Base-by-base conservation (phyloP, 2,329 filamentous ascomycete species). In the Gliomastix tumulicola region DNA sequence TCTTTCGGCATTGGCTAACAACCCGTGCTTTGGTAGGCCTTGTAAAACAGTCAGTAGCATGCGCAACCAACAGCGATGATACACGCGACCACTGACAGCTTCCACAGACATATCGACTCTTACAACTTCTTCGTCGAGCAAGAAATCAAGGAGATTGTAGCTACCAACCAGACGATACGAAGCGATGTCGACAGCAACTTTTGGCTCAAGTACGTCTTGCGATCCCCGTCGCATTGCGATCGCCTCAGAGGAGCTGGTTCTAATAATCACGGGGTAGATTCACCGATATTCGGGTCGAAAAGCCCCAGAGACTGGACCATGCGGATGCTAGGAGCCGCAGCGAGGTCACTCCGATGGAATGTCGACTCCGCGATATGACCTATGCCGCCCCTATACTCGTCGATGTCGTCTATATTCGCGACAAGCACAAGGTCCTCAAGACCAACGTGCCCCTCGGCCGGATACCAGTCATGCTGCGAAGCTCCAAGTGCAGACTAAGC, bases 121-220 rank as follows among this genome's bases (percentile, higher is more conserved):
- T 98, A 94, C 72, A 96, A 98, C 65, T 95, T 92, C 65, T 97
- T 98, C 51, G 84, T 96, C 47, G 88, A 98, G 49, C 84, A 94
- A 39, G 89, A 97, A 56, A 81, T 98, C 59, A 95, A 95, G 65
- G 89, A 96, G 51, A 98, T 98, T 49, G 84, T 98, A 47, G 82
- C 87, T 56, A 86, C 90, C 35, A 97, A 96, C 57, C 81, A 84
- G 34, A 83, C 80, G 28, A 85, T 98, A 44, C 79, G 84, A 47
- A 95, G 89, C 60, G 90, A 97, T 68, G 85, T 92, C 32, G 88
- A 97, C 54, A 85, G 84, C 45, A 84, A 84, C 46, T 97, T 97
- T 57, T 94, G 85, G 69, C 81, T 97, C 49, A 87, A 92, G 70
- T 67, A 56, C 15, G 60, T 41, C n/a, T n/a, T n/a, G n/a, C n/a